phyloP scores from a whole-genome alignment of 1,139 yeast species.

The Spathaspora jeffriesii region DNA sequence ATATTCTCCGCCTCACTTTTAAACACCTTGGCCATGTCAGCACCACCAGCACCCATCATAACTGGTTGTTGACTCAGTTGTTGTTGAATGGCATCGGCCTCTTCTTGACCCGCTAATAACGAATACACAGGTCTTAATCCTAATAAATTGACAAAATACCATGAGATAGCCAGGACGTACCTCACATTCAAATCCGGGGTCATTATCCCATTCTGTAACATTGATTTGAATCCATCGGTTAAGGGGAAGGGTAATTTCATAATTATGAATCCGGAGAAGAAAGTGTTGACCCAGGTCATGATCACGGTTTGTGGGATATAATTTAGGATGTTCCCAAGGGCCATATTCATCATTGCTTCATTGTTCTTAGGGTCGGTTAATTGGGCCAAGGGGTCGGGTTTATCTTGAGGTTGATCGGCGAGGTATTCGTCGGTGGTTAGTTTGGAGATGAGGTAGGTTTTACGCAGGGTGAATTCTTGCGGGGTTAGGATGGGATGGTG shows the following conservation, averaged over 20 bases:
- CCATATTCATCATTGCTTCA: conserved; percentile 78
- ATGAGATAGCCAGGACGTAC: conserved; percentile 96
- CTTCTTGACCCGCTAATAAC: conserved; percentile 56
- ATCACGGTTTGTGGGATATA: conserved; percentile 90
- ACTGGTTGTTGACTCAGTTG: conserved; percentile 42
- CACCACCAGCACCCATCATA: conserved; percentile 58
- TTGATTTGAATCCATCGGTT: conserved; percentile 85
- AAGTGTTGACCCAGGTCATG: conserved; percentile 96
- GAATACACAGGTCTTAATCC: conserved; percentile 85
- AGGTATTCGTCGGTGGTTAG: conserved; percentile 52
- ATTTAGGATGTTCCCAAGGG: conserved; percentile 79
- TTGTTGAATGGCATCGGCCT: conserved; percentile 50
- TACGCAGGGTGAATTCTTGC: conserved; percentile 50
- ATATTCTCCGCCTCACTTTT: conserved; percentile 75
- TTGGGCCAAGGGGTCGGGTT: conserved; percentile 55
- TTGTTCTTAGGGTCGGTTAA: conserved; percentile 69
- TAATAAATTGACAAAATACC: conserved; percentile 90
- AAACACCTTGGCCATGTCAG: conserved; percentile 62
- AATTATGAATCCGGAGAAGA: conserved; percentile 89
- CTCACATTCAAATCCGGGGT: conserved; percentile 87
- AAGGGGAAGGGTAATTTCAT: conserved; percentile 65
- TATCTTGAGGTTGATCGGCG: conserved; percentile 41
- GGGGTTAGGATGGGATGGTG: conserved; percentile 48
- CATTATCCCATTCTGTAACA: conserved; percentile 87
- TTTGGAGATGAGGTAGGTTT: conserved; percentile 39